Percentiles rank a stretch among this genome's conserved stretches.
These are phyloP conservation scores for Tarenaya hassleriana DNA, from an alignment of 345 rosid species.

Conservation along the genomic window DNA sequence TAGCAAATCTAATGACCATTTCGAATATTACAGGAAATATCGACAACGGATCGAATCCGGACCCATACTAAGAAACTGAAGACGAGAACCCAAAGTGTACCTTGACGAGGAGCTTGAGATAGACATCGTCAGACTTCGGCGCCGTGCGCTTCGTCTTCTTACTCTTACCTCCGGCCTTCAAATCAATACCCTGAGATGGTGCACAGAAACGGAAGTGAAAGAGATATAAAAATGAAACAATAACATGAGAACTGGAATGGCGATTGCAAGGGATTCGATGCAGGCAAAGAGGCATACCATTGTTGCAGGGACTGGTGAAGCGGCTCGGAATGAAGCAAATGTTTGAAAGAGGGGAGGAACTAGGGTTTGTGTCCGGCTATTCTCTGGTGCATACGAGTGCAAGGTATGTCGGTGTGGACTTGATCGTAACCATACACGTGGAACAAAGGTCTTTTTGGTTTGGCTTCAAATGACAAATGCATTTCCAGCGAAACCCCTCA, in stretches of 20 bases:
- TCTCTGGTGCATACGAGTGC: not conserved
- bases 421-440: too few species aligned
- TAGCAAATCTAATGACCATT: too few species aligned
- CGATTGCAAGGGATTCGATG: not conserved
- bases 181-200: conserved; percentile 62
- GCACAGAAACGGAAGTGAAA: not conserved
- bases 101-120: too few species aligned
- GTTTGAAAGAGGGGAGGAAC: not conserved
- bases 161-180: conserved; percentile 71
- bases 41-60: not conserved
- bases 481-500: too few species aligned
- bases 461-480: too few species aligned
- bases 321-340: not conserved
- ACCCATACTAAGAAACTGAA: too few species aligned
- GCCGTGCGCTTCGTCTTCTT: too few species aligned
- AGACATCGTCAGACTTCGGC: too few species aligned
- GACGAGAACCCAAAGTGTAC: conserved; percentile 24
- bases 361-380: not conserved
- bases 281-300: not conserved
- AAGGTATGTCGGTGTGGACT: too few species aligned
- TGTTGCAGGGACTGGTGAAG: not conserved
- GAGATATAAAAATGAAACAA: not conserved
- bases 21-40: not conserved
- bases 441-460: too few species aligned
- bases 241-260: not conserved